Base-by-base conservation (phyloP, 176 grass and related monocot genomes). In the Alopecurus myosuroides region DNA sequence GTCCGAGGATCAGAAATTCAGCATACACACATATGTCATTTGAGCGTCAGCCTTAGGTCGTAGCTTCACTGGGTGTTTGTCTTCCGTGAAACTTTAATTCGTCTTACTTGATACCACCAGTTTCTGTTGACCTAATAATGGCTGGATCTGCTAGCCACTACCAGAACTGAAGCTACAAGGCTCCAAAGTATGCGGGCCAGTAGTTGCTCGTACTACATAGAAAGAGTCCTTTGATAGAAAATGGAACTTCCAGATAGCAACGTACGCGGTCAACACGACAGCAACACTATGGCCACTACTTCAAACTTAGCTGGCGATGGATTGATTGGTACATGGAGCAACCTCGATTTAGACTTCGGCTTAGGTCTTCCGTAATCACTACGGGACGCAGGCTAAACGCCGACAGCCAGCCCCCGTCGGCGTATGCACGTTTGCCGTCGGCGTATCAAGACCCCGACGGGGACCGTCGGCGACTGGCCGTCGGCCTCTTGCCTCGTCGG, bases 321-420 rank as follows among this genome's bases (percentile, higher is more conserved):
- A 39, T 23, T 69, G 74, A 84, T 85, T 37, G 83, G 11, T 67
- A 85, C 82, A 58, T 90, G 39, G 37, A 90, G 88, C 84, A 79
- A 90, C 88, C 88, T 77, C 77, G 88, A 90, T 78, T 31, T 74
- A 50, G 84, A 87, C 84, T 30, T 67, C 40, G 64, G 22, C 55
- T 75, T 83, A n/a, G n/a, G n/a, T n/a, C n/a, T n/a, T n/a, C n/a
- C n/a, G n/a, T n/a, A n/a, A n/a, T n/a, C n/a, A n/a, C n/a, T n/a
- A n/a, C n/a, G n/a, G n/a, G n/a, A n/a, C n/a, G n/a, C n/a, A n/a
- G n/a, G n/a, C n/a, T n/a, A n/a, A n/a, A n/a, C n/a, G n/a, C n/a
- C n/a, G n/a, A n/a, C n/a, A n/a, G n/a, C n/a, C n/a, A n/a, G n/a
- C n/a, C n/a, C n/a, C n/a, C n/a, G n/a, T n/a, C n/a, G n/a, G n/a